phyloP scores from a whole-genome alignment of 2,329 filamentous ascomycete species.

The Clonostachys sp. region DNA sequence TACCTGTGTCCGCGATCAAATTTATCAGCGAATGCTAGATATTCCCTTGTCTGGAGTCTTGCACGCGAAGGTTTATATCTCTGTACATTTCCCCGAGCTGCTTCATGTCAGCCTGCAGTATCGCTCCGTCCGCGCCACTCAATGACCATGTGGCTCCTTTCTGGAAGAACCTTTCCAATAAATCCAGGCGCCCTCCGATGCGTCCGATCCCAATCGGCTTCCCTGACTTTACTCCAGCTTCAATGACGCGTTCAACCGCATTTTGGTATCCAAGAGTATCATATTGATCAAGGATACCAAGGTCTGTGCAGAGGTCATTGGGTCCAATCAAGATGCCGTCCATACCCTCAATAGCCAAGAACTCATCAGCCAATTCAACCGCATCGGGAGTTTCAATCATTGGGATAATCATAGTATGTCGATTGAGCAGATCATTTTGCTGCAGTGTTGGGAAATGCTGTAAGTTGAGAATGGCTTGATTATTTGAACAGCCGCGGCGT shows the following conservation, averaged over 20 bases:
- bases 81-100: slow-evolving; percentile 20
- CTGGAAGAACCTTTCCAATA: slow-evolving; percentile 26
- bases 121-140: slow-evolving; percentile 24
- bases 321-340: slow-evolving; percentile 23
- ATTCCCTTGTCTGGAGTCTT: neutral
- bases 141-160: slow-evolving; percentile 22
- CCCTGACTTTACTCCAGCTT: slow-evolving; percentile 27
- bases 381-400: slow-evolving; percentile 18
- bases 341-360: slow-evolving; percentile 18
- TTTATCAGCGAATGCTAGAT: no score
- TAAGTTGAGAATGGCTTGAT: slow-evolving; percentile 10
- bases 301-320: slow-evolving; percentile 18
- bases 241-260: slow-evolving; percentile 21
- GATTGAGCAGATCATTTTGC: slow-evolving; percentile 8
- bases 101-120: slow-evolving; percentile 27
- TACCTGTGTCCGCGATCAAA: no score
- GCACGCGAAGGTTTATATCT: slow-evolving; percentile 11
- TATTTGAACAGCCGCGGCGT: slow-evolving; percentile 11
- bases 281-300: slow-evolving; percentile 13
- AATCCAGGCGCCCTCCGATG: slow-evolving; percentile 28
- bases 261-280: slow-evolving; percentile 8
- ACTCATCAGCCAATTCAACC: slow-evolving; percentile 16
- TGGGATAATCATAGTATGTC: slow-evolving; percentile 13
- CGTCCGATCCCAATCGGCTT: slow-evolving; percentile 34
- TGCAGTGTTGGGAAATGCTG: slow-evolving; percentile 3